A percentile compares a stretch with the other conserved stretches of the same genome.
phyloP scores from a whole-genome alignment of 169 alveolate genomes.

The Plasmodium gonderi region DNA sequence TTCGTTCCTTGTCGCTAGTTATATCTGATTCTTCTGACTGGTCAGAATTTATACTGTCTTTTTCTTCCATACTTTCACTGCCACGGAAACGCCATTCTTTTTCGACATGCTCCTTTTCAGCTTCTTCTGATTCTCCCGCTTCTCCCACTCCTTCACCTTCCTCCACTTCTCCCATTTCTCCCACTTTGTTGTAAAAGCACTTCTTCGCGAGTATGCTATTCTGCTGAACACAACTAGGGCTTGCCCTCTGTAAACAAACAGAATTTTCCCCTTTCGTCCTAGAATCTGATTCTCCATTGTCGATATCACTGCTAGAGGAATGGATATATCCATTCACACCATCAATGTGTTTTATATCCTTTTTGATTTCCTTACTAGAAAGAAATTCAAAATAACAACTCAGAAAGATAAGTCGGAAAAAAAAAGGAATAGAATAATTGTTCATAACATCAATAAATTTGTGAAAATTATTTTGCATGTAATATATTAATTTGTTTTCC shows the following conservation, averaged over 20 bases:
- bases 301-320: not conserved
- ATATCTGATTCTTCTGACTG: no score
- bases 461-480: conserved; percentile 62
- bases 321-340: not conserved
- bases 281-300: not conserved
- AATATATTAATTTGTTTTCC: conserved; percentile 58
- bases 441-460: conserved; percentile 65
- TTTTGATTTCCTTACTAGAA: not conserved
- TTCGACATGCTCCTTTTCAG: no score
- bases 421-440: conserved; percentile 59
- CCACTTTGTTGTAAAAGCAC: no score
- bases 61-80: no score
- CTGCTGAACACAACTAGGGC: not conserved
- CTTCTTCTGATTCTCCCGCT: not conserved
- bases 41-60: no score
- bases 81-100: not conserved
- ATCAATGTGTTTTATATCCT: not conserved
- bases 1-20: not conserved
- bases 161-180: not conserved
- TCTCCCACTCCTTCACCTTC: not conserved
- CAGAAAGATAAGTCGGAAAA: conserved; percentile 47
- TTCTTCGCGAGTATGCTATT: no score
- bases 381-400: conserved; percentile 70
- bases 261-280: not conserved
- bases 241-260: not conserved